Base-by-base conservation (phyloP, 2,329 filamentous ascomycete species). In the Aphanocladium album region DNA sequence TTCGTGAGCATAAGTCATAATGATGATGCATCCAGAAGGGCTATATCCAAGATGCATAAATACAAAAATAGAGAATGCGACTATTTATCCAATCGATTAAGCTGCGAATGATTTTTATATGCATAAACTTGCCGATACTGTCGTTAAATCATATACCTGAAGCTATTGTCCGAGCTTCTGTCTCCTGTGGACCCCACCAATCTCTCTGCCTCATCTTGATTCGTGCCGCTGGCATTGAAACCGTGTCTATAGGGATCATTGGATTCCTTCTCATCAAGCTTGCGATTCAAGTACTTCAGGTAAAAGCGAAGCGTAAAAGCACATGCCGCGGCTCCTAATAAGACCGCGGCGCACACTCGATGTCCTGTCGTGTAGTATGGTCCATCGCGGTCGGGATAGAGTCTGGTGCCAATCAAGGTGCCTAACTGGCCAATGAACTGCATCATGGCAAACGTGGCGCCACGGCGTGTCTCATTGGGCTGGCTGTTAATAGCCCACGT, bases 401-500 rank as follows among this genome's bases (percentile, higher is more conserved):
- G 72, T 49, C 85, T 77, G 7, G 85, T 88, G 17, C 87, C 87
- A n/a, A 89, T 75, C 3, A 90, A 74, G 2, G 91, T 90, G 0
- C 91, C 91, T 64, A 87, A 88, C 74, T 96, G 91, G 1, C 91
- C 93, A 16, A 96, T 81, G 39, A 91, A 69, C 72, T 96, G 93
- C 69, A 97, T 73, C 35, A 96, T 79, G 1, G 89, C 90, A 68
- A 96, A 90, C 1, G 89, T 90, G 1, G 85, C 85, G 0, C 90
- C 90, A 65, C 89, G 89, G 7, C 85, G 83, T 56, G 83, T 84
- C 63, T 87, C 84, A 14, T 80, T 85, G 57, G 82, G 76, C 70
- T 95, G 90, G 72, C 96, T 96, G 70, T 96, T 96, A 69, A 96
- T 84, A 39, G 84, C 90, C 92, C 92, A 96, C 1, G 90, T 89